Evolutionary conservation across 2,329 filamentous ascomycete genomes (phyloP).

Genomic region (Microascus cirrosus): DNA sequence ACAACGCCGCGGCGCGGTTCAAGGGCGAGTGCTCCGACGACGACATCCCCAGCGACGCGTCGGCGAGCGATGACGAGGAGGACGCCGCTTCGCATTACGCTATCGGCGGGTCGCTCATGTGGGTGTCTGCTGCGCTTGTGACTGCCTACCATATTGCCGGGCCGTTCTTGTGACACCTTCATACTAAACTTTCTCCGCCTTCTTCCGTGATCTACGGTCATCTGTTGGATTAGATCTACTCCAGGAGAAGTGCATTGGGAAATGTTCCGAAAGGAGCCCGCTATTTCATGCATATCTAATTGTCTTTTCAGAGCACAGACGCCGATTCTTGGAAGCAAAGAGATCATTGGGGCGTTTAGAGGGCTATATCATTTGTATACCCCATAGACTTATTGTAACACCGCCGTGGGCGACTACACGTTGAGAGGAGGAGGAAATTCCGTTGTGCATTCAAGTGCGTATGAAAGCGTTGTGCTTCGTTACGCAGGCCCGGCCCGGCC

Average conservation of each 20-base stretch:
- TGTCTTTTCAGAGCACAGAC: too few species aligned
- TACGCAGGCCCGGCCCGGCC: neutral
- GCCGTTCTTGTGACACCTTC: neutral
- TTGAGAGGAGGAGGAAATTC: neutral
- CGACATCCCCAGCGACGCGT: neutral
- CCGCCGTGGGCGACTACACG: too few species aligned
- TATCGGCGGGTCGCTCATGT: neutral
- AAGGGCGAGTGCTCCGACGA: slow-evolving; percentile 10
- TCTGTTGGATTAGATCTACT: neutral
- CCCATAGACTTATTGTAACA: too few species aligned
- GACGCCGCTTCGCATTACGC: neutral
- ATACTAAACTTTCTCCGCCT: neutral
- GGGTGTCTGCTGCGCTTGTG: neutral
- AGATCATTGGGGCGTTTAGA: too few species aligned
- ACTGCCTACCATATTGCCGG: neutral
- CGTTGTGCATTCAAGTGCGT: neutral
- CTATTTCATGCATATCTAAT: neutral
- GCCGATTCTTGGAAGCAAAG: too few species aligned
- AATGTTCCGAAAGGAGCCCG: neutral
- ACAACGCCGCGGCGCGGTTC: slow-evolving; percentile 11
- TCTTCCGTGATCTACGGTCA: neutral
- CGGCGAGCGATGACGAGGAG: neutral
- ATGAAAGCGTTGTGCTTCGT: neutral
- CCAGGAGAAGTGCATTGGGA: neutral
- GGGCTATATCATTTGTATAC: too few species aligned